Evolutionary conservation across 176 grass and related monocot species (phyloP).

Genomic region (Musa itinerans): DNA sequence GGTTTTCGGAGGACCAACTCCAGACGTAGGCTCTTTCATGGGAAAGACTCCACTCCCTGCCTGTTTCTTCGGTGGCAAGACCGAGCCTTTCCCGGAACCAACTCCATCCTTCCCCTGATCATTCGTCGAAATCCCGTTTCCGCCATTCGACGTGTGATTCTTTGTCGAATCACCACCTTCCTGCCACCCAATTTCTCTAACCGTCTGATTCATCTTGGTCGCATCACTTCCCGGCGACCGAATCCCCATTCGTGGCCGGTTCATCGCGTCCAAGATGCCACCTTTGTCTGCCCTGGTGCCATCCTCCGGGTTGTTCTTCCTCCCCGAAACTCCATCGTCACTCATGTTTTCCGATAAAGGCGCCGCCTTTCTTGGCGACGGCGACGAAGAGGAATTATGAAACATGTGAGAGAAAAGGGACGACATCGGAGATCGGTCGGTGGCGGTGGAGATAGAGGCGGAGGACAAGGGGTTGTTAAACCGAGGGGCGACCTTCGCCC

Average conservation of each 20-base stretch:
- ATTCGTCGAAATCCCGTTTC: constrained; percentile 8
- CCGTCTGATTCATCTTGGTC: neutral
- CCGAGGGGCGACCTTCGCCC: constrained; percentile 29
- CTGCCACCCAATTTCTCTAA: neutral
- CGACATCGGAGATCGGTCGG: constrained; percentile 54
- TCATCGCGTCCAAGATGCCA: neutral
- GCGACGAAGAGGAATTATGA: constrained; percentile 39
- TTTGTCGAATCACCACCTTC: neutral
- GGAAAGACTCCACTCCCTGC: constrained; percentile 1
- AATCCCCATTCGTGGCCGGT: constrained; percentile 4
- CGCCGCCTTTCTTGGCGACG: constrained; percentile 6
- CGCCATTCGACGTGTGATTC: neutral
- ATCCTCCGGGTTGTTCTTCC: constrained; percentile 4
- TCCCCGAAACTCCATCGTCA: neutral
- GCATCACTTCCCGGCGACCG: neutral
- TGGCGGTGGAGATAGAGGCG: constrained; percentile 31
- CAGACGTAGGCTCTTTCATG: neutral
- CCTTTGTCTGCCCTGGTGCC: constrained; percentile 11
- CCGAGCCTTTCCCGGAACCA: neutral
- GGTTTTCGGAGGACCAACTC: neutral
- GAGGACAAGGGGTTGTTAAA: constrained; percentile 55
- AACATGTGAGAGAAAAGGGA: constrained; percentile 52
- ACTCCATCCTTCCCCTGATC: neutral
- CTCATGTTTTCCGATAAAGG: neutral
- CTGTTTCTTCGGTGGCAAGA: neutral